phyloP scores from a whole-genome alignment of 352 stramenopile genomes.

The Paralagenidium karlingii region DNA sequence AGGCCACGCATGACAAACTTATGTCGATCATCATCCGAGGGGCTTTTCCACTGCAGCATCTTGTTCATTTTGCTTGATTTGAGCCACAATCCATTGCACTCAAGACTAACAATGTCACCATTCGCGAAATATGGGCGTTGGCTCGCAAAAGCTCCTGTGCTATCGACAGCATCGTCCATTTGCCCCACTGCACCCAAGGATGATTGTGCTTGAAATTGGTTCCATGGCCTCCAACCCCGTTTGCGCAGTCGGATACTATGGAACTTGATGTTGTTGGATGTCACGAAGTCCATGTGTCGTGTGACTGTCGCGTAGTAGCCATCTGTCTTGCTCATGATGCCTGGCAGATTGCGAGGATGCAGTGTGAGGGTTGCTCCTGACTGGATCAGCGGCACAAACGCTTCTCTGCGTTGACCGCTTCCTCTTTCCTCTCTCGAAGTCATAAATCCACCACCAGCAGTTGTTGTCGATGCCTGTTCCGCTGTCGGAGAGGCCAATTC shows the following conservation, averaged over 20 bases:
- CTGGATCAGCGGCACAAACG: constrained; percentile 37
- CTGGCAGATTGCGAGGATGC: constrained; percentile 40
- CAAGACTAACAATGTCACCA: constrained; percentile 75
- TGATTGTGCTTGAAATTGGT: neutral
- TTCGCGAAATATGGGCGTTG: constrained; percentile 68
- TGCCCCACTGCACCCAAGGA: neutral
- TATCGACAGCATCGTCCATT: neutral
- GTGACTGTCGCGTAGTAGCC: constrained; percentile 75
- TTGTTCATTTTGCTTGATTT: constrained; percentile 25
- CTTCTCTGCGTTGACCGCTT: constrained; percentile 2
- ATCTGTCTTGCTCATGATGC: constrained; percentile 82
- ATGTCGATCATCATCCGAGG: constrained; percentile 70
- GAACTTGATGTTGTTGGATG: constrained; percentile 75
- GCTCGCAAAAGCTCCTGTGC: neutral
- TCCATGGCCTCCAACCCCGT: constrained; percentile 39
- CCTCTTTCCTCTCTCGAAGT: constrained; percentile 1
- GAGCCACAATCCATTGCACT: constrained; percentile 81
- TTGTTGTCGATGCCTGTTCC: neutral
- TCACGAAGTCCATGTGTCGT: constrained; percentile 45
- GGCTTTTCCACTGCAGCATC: constrained; percentile 79
- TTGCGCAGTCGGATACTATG: constrained; percentile 69
- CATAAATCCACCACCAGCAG: neutral
- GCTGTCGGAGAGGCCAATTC: constrained; percentile 24
- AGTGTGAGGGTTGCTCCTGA: constrained; percentile 65
- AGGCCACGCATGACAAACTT: constrained; percentile 80